Evolutionary conservation across 2,329 filamentous ascomycete species (phyloP), one percentile per base, ranked within the genome.

Genomic region (Aulographum hederae): DNA sequence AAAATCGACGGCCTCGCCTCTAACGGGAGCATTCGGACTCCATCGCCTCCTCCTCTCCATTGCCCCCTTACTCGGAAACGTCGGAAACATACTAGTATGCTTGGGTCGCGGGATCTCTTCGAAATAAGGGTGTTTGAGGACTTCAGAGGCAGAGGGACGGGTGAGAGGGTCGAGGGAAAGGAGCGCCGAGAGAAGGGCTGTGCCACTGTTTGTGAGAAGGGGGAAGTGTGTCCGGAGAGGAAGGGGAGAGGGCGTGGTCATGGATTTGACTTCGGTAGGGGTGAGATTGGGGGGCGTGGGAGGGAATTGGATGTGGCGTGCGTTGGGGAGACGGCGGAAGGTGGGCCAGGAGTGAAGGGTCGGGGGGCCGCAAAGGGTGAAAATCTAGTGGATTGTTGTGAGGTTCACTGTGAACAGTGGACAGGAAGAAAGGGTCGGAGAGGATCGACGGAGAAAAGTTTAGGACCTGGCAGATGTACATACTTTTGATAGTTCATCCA

Each of bases 61-160:
- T 60, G 84, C 82, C 0, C 89, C 89, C 53, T 92, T 94, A 44
- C 79, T 89, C 0, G 89, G 89, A 50, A 95, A 98, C 0, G 89
- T 95, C 2, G 89, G 89, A 48, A 98, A 95, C 74, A 98, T 77
- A 44, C 77, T 78, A 48, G 81, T 78, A 5, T 77, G 73, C 57
- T 95, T 95, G 2, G 85, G 81, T 37, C 78, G 78, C 1, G 89
- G 89, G 42, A 91, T 78, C 56, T 95, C 85, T 13, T 53, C 62
- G 53, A 98, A 98, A 52, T 92, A 98, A 21, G 72, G 63, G 51
- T 94, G 81, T 30, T 65, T 59, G 21, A 95, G 63, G 49, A 91
- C 73, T 37, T 84, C 69, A 31, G 60, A 60, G 1, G 86, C 82
- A 2, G 67, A 65, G 0, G 81, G 82, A 13, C 89, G 63, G 4